A percentile compares a stretch with the other conserved stretches of the same genome.
Conservation (phyloP, 169 alveolate species). For the Eimeria sp. region DNA sequence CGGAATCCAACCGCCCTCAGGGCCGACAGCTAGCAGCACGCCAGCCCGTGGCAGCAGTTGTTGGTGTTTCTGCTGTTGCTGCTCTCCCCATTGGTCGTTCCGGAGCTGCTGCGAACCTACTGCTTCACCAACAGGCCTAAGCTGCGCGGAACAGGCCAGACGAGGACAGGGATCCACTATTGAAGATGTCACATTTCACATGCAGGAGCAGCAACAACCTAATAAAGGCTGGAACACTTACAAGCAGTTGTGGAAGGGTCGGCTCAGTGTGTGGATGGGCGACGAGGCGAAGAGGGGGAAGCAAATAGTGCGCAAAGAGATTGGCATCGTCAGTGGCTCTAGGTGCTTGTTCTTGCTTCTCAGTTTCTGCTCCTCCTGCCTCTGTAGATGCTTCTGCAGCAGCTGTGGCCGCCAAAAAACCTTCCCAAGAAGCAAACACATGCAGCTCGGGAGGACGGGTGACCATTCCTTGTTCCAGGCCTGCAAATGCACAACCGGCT, state of each 20-base stretch:
- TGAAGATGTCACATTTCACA: neutral
- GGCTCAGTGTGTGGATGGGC: conserved; percentile 37
- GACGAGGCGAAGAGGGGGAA: conserved; percentile 60
- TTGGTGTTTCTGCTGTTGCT: conserved; percentile 48
- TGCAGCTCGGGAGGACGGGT: conserved; percentile 75
- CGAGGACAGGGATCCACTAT: neutral
- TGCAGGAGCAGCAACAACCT: conserved; percentile 1
- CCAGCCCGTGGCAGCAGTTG: conserved; percentile 8
- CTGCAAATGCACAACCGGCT: neutral
- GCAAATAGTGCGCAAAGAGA: neutral
- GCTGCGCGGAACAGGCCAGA: neutral
- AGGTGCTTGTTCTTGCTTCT: neutral
- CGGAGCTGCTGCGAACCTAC: conserved; percentile 3
- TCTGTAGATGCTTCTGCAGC: neutral
- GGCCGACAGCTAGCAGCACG: conserved; percentile 80
- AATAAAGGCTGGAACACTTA: neutral
- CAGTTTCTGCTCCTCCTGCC: neutral
- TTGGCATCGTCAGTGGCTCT: neutral
- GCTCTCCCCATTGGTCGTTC: neutral
- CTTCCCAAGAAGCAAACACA: conserved; percentile 76
- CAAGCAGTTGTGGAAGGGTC: conserved; percentile 20
- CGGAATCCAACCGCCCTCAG: conserved; percentile 80
- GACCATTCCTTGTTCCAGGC: conserved; percentile 73
- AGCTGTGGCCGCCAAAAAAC: conserved; percentile 18
- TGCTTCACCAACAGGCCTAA: conserved; percentile 1